Percentiles rank a stretch among this genome's conserved stretches.
Evolutionary conservation across 78 protist genomes (phyloP).

Genomic region (Dictyostelium purpureum): DNA sequence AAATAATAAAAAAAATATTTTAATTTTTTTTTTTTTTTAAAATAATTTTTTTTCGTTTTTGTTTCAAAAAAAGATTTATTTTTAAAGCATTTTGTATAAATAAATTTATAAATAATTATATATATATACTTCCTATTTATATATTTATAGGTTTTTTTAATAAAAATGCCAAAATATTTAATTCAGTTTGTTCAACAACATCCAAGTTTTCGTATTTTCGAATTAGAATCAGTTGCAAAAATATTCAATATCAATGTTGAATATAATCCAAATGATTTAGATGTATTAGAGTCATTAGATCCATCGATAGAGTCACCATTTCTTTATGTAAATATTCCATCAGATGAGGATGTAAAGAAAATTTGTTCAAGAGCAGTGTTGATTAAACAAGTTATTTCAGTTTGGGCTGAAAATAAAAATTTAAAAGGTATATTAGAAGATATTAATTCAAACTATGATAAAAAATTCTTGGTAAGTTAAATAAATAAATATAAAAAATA

Average conservation of each 20-base stretch:
- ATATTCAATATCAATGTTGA: neutral
- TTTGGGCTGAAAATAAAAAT: slow-evolving; percentile 26
- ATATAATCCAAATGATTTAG: slow-evolving; percentile 10
- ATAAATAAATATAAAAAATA: neutral
- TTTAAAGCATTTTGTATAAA: neutral
- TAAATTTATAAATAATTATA: neutral
- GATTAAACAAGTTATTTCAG: neutral
- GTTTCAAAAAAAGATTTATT: neutral
- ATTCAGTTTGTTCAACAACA: slow-evolving; percentile 17
- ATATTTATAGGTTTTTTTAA: no score
- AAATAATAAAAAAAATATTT: neutral
- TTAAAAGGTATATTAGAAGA: slow-evolving; percentile 11
- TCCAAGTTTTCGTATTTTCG: slow-evolving; percentile 41
- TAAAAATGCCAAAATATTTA: slow-evolving; percentile 46
- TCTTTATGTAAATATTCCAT: slow-evolving; percentile 12
- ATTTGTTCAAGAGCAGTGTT: slow-evolving; percentile 31
- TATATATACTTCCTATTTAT: no score
- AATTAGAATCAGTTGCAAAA: slow-evolving; percentile 22
- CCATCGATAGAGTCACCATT: slow-evolving; percentile 54
- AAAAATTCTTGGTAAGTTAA: slow-evolving; percentile 14
- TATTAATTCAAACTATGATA: neutral
- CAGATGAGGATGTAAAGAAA: slow-evolving; percentile 28
- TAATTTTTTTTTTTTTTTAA: neutral
- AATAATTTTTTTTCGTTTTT: neutral
- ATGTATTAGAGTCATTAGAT: slow-evolving; percentile 34